These are phyloP conservation scores for Claviceps sorghi DNA, from an alignment of 2,329 filamentous ascomycete genomes.

Conservation along the genomic window DNA sequence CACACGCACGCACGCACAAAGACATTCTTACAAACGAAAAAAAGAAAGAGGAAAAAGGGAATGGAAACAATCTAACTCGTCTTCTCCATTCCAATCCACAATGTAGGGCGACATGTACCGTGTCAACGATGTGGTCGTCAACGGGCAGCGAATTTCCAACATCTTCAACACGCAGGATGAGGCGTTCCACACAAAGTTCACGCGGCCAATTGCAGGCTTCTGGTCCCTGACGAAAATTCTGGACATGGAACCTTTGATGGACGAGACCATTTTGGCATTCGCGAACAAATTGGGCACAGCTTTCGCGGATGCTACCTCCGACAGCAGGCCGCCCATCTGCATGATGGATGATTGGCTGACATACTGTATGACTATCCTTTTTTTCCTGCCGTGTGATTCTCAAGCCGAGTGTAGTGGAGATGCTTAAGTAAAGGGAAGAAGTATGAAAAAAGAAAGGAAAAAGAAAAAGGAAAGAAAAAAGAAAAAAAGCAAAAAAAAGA, in stretches of 20 bases:
- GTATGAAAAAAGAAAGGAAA: neutral
- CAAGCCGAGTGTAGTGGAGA: neutral
- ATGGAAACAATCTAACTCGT: neutral
- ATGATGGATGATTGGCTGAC: constrained; percentile 10
- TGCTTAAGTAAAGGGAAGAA: neutral
- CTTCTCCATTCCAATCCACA: neutral
- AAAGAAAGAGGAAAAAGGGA: neutral
- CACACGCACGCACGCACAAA: too few species aligned
- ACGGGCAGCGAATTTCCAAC: constrained; percentile 8
- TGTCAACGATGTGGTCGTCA: constrained; percentile 8
- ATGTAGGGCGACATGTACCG: constrained; percentile 9
- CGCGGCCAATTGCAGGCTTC: constrained; percentile 7
- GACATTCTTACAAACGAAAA: neutral
- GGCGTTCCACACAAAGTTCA: constrained; percentile 7
- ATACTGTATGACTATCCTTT: constrained; percentile 5
- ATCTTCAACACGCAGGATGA: constrained; percentile 11
- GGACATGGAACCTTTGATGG: constrained; percentile 9
- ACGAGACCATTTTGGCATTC: constrained; percentile 7
- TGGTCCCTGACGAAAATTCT: constrained; percentile 8
- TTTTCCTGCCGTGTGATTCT: neutral
- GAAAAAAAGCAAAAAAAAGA: neutral
- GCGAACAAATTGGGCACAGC: constrained; percentile 3
- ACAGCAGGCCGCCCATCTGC: neutral
- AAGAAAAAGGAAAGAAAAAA: neutral
- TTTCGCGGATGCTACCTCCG: constrained; percentile 6